Evolutionary conservation across 192 early-diverging fungal genomes (phyloP), one percentile per base, ranked within the genome.

Genomic region (Diversispora epigaea): DNA sequence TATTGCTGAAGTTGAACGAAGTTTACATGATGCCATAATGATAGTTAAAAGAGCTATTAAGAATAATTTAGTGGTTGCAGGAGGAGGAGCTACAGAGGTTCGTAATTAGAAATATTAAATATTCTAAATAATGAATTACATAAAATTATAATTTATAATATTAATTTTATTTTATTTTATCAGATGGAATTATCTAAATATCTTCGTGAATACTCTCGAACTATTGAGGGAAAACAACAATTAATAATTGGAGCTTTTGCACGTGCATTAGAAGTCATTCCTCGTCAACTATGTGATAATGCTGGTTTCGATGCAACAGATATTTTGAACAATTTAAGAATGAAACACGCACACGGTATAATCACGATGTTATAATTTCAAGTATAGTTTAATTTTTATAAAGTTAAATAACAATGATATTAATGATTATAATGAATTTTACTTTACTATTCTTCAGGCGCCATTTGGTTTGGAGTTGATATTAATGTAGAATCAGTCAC

Each of bases 1-100:
- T 76, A 99, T 99, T 82, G 96, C 95, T 77, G 97, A 99, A 80
- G 96, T 99, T 9, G 96, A 98, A 85, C 87, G 97, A 73, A 91
- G 89, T 78, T 85, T 99, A 82, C 97, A 99, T 84, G 97, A 99
- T 84, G 96, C 97, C 44, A 99, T 99, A 79, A 99, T 99, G 97
- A 95, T 99, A 87, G 97, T 99, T 62, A 89, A 95, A 68, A 87
- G 97, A 69, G 93, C 95, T 17, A 94, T 99, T 86, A 97, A 96
- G 84, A 96, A 93, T 91, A 95, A 96, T 82, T 78, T 89, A 25
- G 89, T 98, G 8, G 97, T 99, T 82, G 96, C 96, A 77, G 97
- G 97, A 78, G 97, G 97, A 68, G 97, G 97, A 80, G 94, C 97
- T 9, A 93, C 92, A 41, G 97, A 99, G 80, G 86, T 89, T 73